Conservation (phyloP, 441 rosid genomes). For the Populus hybrid region DNA sequence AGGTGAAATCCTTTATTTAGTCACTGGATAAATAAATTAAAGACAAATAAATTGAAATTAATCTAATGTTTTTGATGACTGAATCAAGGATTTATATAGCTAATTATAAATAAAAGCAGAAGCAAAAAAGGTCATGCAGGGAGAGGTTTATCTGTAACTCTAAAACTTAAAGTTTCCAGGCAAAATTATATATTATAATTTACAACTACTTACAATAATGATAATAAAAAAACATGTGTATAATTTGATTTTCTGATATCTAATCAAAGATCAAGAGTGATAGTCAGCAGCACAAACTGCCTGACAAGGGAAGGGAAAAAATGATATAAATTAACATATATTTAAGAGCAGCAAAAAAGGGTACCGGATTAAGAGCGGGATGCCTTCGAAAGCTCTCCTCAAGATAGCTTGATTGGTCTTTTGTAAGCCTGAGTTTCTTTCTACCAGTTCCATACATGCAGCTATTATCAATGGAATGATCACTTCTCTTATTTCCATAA, state of each 20-base stretch:
- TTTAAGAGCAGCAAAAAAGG: neutral
- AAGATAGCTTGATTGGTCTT: conserved; percentile 40
- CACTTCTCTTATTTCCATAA: neutral
- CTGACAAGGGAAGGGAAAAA: no score
- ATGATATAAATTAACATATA: no score
- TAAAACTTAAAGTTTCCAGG: neutral
- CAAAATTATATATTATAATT: neutral
- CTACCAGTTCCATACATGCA: conserved; percentile 8
- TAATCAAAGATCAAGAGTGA: neutral
- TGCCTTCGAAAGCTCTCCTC: conserved; percentile 44
- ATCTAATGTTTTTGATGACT: neutral
- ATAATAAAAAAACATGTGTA: neutral
- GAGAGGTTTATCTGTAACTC: neutral
- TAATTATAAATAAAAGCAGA: neutral
- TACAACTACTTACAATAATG: neutral
- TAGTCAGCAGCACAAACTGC: neutral
- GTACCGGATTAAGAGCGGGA: conserved; percentile 40
- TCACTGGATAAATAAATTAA: neutral
- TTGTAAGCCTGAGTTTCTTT: conserved; percentile 47
- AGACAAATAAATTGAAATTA: neutral
- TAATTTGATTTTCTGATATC: neutral
- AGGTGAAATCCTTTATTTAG: no score
- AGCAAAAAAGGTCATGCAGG: neutral
- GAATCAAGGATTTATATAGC: neutral
- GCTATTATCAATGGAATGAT: neutral